Conservation (phyloP, 495 filamentous ascomycete species). For the Neurospora intermedia region DNA sequence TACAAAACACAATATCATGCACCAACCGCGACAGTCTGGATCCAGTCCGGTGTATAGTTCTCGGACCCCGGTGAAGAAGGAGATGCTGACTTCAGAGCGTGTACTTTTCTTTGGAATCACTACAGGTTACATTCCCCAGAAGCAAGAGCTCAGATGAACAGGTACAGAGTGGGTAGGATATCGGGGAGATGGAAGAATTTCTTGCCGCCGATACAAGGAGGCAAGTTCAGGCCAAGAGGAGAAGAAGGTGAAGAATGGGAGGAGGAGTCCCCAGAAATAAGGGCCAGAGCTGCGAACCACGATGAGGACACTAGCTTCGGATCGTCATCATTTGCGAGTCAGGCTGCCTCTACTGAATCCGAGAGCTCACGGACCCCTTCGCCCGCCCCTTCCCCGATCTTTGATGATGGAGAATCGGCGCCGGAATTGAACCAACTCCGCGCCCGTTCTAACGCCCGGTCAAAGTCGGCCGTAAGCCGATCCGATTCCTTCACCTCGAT, state of each 20-base stretch:
- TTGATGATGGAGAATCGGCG: constrained; percentile 44
- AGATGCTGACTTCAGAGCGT: background rate
- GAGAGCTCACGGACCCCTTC: constrained; percentile 36
- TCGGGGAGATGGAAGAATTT: constrained; percentile 83
- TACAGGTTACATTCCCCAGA: constrained; percentile 73
- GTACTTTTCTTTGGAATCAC: background rate
- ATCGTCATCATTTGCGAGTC: constrained; percentile 20
- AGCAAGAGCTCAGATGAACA: constrained; percentile 63
- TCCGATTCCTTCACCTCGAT: constrained; percentile 30
- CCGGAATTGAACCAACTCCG: constrained; percentile 15
- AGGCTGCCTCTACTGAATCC: constrained; percentile 11
- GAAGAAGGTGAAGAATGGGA: constrained; percentile 26
- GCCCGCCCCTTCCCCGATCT: constrained; percentile 47
- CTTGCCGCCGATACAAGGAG: constrained; percentile 85
- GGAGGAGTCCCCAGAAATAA: constrained; percentile 32
- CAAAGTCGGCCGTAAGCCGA: constrained; percentile 9
- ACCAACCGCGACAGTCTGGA: background rate
- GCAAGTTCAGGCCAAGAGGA: constrained; percentile 53
- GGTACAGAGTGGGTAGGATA: constrained; percentile 75
- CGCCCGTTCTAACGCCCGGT: constrained; percentile 17
- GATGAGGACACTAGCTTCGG: constrained; percentile 5
- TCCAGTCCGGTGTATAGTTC: background rate
- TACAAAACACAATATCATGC: constrained; percentile 13
- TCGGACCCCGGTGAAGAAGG: background rate
- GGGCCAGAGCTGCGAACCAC: constrained; percentile 9